These are phyloP conservation scores for Dactylonectria macrodidyma DNA, from an alignment of 2,329 filamentous ascomycete genomes.

Conservation along the genomic window DNA sequence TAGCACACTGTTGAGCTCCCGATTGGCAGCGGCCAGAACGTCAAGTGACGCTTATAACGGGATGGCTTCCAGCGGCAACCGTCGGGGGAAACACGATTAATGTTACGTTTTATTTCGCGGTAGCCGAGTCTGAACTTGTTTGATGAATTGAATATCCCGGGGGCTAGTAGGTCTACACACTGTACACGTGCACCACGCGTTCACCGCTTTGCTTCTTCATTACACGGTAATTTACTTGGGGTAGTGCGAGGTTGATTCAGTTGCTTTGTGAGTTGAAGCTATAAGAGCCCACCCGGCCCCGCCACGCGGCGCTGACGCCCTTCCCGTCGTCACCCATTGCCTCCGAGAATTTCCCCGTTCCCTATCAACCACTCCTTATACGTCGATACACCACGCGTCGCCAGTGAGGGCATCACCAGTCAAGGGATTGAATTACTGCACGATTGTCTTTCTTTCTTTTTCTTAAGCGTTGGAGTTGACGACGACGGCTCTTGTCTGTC, in stretches of 20 bases:
- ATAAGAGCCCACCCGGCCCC: not conserved
- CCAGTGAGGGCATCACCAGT: slow-evolving; percentile 9
- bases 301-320: slow-evolving; percentile 8
- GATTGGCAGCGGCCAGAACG: not conserved
- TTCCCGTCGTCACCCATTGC: not conserved
- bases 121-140: not conserved
- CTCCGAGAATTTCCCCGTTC: slow-evolving; percentile 30
- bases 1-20: not conserved
- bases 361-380: slow-evolving; percentile 7
- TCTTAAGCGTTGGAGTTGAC: not conserved
- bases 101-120: slow-evolving; percentile 21
- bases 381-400: not conserved
- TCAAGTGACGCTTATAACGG: slow-evolving; percentile 3
- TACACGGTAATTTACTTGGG: too few relatives aligned
- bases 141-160: too few relatives aligned
- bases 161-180: too few relatives aligned
- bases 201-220: too few relatives aligned
- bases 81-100: slow-evolving; percentile 29
- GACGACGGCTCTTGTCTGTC: not conserved
- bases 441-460: not conserved
- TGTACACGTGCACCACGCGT: too few relatives aligned
- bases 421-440: not conserved
- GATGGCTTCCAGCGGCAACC: slow-evolving; percentile 37
- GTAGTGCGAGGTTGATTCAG: too few relatives aligned
- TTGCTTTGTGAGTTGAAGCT: not conserved